Percentiles rank a stretch among this genome's conserved stretches.
Conservation (phyloP, 2,329 filamentous ascomycete species). For the Ceratocystis variospora region DNA sequence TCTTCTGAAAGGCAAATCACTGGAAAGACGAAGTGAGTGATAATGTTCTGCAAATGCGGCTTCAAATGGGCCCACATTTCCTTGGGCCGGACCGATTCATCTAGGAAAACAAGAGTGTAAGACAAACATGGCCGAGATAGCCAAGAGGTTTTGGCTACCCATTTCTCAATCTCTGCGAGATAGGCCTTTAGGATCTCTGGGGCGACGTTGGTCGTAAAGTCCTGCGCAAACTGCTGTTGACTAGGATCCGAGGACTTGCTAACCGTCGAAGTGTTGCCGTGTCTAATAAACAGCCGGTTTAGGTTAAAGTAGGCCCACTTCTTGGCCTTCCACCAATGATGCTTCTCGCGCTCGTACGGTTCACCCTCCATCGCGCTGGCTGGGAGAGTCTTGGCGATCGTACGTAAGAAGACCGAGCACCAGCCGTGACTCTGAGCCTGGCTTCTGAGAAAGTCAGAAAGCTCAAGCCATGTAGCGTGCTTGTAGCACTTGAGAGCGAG, state of each 20-base stretch:
- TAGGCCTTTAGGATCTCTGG: slow-evolving; percentile 95
- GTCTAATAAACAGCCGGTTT: slow-evolving; percentile 88
- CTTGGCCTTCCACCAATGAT: slow-evolving; percentile 99
- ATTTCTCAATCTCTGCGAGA: slow-evolving; percentile 87
- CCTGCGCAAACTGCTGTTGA: slow-evolving; percentile 70
- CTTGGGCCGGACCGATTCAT: slow-evolving; percentile 95
- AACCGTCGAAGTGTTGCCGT: slow-evolving; percentile 71
- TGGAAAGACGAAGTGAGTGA: slow-evolving; percentile 90
- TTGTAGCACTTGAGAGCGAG: slow-evolving; percentile 95
- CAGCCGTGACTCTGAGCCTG: slow-evolving; percentile 80
- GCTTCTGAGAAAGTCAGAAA: slow-evolving; percentile 62
- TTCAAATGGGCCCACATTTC: slow-evolving; percentile 92
- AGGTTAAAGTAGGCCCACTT: slow-evolving; percentile 99
- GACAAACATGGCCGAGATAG: slow-evolving; percentile 87
- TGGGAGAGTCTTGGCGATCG: slow-evolving; percentile 74
- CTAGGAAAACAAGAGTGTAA: slow-evolving; percentile 86
- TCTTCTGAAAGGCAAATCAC: slow-evolving; percentile 85
- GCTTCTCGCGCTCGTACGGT: slow-evolving; percentile 71
- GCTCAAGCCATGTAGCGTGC: slow-evolving; percentile 92
- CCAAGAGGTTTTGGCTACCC: slow-evolving; percentile 90
- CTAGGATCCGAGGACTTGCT: slow-evolving; percentile 52
- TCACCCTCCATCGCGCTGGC: slow-evolving; percentile 65
- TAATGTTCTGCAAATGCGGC: slow-evolving; percentile 81
- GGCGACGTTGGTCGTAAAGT: slow-evolving; percentile 80
- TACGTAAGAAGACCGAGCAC: slow-evolving; percentile 88